These are phyloP conservation scores for Epichloe glyceriae DNA, from an alignment of 2,329 filamentous ascomycete genomes.

Conservation along the genomic window DNA sequence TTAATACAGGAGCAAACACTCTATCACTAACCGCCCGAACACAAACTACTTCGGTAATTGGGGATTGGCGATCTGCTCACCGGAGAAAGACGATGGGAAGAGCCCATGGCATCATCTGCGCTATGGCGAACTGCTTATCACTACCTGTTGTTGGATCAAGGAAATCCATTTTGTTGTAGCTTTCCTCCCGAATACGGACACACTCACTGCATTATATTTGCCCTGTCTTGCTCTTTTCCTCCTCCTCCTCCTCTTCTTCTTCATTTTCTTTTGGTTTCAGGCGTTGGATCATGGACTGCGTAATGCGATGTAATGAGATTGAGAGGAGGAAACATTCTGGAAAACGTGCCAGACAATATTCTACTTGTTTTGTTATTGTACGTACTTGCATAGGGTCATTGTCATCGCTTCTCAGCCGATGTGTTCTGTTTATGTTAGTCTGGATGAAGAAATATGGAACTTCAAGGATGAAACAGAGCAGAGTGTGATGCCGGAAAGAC, in stretches of 20 bases:
- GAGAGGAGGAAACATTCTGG: neutral
- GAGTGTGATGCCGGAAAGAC: no score
- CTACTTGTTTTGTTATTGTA: neutral
- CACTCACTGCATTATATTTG: neutral
- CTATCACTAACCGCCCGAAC: neutral
- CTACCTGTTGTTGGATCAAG: slow-evolving; percentile 1
- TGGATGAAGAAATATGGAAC: neutral
- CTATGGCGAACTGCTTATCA: neutral
- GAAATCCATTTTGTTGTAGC: neutral
- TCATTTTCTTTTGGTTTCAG: slow-evolving; percentile 5
- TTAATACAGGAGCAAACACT: neutral
- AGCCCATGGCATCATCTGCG: neutral
- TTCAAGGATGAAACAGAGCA: neutral
- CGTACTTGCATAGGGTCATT: slow-evolving; percentile 5
- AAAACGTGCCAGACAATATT: neutral
- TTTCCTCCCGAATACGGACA: neutral
- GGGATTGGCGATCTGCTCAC: neutral
- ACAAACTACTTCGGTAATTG: neutral
- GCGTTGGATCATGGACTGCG: slow-evolving; percentile 5
- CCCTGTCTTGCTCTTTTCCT: slow-evolving; percentile 2
- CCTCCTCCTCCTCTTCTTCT: slow-evolving; percentile 4
- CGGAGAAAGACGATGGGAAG: neutral
- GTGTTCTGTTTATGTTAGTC: slow-evolving; percentile 4
- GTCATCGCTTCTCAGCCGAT: slow-evolving; percentile 7
- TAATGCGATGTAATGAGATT: neutral